phyloP scores from a whole-genome alignment of 2,329 filamentous ascomycete genomes.

The Aspergillus calidoustus region DNA sequence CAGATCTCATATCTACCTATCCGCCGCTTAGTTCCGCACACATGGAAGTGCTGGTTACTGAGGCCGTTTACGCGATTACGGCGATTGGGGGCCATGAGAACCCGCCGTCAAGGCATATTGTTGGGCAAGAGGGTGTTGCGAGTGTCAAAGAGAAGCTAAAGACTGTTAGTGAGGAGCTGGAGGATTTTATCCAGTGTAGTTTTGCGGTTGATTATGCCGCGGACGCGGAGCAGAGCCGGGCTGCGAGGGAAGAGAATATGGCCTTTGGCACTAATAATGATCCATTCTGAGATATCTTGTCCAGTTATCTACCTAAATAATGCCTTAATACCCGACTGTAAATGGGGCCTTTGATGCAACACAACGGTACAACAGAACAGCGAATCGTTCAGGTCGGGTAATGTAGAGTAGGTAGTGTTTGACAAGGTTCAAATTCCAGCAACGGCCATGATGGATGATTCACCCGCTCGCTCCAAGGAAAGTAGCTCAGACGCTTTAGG shows the following conservation, averaged over 20 bases:
- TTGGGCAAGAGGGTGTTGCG: constrained; percentile 83
- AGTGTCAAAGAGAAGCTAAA: constrained; percentile 96
- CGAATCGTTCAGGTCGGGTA: background rate
- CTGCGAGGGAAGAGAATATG: constrained; percentile 25
- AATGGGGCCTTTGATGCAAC: background rate
- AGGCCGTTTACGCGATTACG: constrained; percentile 88
- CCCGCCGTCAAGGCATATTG: constrained; percentile 90
- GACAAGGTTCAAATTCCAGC: background rate
- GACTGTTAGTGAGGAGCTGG: constrained; percentile 92
- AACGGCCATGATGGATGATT: background rate
- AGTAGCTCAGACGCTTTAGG: background rate
- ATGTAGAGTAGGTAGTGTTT: background rate
- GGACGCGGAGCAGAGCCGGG: constrained; percentile 34
- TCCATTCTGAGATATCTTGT: constrained; percentile 12
- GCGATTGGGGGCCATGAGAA: constrained; percentile 96
- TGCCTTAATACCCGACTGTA: background rate
- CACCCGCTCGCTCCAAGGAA: background rate
- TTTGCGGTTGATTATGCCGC: constrained; percentile 70
- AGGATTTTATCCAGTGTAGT: constrained; percentile 93
- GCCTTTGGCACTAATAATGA: constrained; percentile 24
- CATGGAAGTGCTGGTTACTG: constrained; percentile 75
- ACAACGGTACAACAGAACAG: background rate
- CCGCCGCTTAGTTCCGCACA: constrained; percentile 71
- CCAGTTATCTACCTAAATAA: background rate
- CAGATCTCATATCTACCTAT: constrained; percentile 68